Percentiles rank a stretch among this genome's conserved stretches.
phyloP scores from a whole-genome alignment of 2,329 filamentous ascomycete species.

The Cercospora zeina region DNA sequence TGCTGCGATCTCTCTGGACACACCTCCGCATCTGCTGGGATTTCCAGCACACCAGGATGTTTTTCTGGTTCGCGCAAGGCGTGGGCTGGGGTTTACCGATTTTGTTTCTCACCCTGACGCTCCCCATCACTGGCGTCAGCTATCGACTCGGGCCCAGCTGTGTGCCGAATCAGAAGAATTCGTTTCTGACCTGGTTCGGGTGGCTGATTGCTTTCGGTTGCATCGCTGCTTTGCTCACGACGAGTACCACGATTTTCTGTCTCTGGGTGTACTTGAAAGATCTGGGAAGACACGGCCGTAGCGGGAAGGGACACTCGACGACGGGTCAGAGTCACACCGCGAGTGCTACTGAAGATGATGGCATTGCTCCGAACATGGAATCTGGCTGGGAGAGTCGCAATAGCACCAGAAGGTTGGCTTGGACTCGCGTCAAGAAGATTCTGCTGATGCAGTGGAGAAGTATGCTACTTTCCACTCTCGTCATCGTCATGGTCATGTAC shows the following conservation, averaged over 20 bases:
- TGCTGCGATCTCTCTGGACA: constrained; percentile 50
- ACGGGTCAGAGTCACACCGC: background rate
- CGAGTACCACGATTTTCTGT: constrained; percentile 42
- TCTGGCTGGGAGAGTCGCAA: constrained; percentile 10
- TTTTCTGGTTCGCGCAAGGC: constrained; percentile 39
- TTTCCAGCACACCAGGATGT: constrained; percentile 36
- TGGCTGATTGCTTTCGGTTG: constrained; percentile 43
- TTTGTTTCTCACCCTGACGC: constrained; percentile 48
- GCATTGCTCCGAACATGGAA: constrained; percentile 15
- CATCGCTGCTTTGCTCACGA: constrained; percentile 40
- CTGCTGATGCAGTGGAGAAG: constrained; percentile 81
- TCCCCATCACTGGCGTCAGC: constrained; percentile 41
- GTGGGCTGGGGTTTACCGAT: constrained; percentile 37
- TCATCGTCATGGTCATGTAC: constrained; percentile 77
- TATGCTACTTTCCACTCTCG: constrained; percentile 75
- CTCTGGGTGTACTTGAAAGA: constrained; percentile 39
- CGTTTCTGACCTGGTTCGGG: constrained; percentile 42
- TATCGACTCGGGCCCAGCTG: constrained; percentile 74
- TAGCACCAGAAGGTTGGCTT: constrained; percentile 38
- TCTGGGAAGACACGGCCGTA: constrained; percentile 12
- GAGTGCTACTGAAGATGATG: background rate
- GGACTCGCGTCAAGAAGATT: constrained; percentile 72
- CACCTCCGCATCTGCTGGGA: constrained; percentile 46
- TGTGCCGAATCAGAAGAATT: constrained; percentile 69
- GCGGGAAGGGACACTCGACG: background rate